Evolutionary conservation across 2,329 filamentous ascomycete species (phyloP).

Genomic region (Cylindrodendrum hubeiense): DNA sequence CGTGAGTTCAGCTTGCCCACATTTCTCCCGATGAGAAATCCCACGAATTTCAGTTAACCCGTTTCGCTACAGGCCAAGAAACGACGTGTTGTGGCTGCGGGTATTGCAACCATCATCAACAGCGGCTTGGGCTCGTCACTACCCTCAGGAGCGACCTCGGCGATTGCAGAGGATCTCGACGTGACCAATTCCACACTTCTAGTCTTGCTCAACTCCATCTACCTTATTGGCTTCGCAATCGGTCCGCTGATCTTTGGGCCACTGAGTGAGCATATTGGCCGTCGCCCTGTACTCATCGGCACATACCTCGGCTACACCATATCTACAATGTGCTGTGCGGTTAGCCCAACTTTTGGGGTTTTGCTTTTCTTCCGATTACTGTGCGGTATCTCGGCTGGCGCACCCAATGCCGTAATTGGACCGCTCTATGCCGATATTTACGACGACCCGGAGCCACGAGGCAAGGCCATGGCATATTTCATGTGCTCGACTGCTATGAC

Average conservation of each 20-base stretch:
- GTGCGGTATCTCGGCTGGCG: slow-evolving; percentile 53
- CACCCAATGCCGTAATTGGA: slow-evolving; percentile 56
- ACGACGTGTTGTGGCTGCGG: not conserved
- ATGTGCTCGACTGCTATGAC: slow-evolving; percentile 53
- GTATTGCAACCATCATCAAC: slow-evolving; percentile 6
- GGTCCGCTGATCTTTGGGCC: slow-evolving; percentile 57
- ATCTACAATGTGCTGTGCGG: slow-evolving; percentile 55
- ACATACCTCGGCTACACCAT: slow-evolving; percentile 59
- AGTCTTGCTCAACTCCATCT: slow-evolving; percentile 13
- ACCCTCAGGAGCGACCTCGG: slow-evolving; percentile 4
- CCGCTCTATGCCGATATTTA: slow-evolving; percentile 61
- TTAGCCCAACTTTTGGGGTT: slow-evolving; percentile 55
- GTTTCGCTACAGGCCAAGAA: not conserved
- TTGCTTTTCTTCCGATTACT: slow-evolving; percentile 59
- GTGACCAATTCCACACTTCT: not conserved
- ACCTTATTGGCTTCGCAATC: slow-evolving; percentile 39
- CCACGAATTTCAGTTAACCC: no score
- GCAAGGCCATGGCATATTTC: slow-evolving; percentile 53
- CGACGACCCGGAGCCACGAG: slow-evolving; percentile 46
- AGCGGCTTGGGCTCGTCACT: slow-evolving; percentile 6
- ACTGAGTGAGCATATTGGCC: slow-evolving; percentile 55
- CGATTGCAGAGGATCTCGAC: not conserved
- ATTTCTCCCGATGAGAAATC: no score
- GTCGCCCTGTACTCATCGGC: slow-evolving; percentile 57
- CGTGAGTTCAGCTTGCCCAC: not conserved